phyloP scores from a whole-genome alignment of 1,284 basidiomycete genomes.

The Marasmius fiardii region DNA sequence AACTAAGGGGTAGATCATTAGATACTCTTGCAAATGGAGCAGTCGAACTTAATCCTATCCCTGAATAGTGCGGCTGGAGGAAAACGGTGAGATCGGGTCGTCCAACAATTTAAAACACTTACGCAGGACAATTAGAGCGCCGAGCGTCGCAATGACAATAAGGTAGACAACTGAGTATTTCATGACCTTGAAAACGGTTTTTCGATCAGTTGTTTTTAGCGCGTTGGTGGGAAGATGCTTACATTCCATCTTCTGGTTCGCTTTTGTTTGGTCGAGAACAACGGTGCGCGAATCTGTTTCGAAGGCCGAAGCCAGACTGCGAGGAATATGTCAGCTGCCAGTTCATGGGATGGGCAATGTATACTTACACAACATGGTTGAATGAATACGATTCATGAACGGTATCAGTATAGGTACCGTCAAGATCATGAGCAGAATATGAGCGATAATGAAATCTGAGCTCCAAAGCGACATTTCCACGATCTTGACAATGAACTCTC shows the following conservation, averaged over 20 bases:
- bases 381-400: slow-evolving; percentile 84
- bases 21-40: slow-evolving; percentile 74
- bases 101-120: slow-evolving; percentile 29
- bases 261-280: slow-evolving; percentile 94
- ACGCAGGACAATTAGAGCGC: slow-evolving; percentile 82
- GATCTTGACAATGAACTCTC: slow-evolving; percentile 96
- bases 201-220: slow-evolving; percentile 2
- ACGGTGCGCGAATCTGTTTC: slow-evolving; percentile 91
- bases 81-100: slow-evolving; percentile 9
- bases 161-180: slow-evolving; percentile 87
- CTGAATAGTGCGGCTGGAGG: slow-evolving; percentile 65
- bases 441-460: slow-evolving; percentile 83
- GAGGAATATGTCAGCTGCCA: slow-evolving; percentile 16
- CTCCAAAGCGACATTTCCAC: slow-evolving; percentile 95
- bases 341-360: slow-evolving; percentile 7
- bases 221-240: slow-evolving; percentile 23
- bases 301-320: slow-evolving; percentile 86
- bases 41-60: slow-evolving; percentile 63
- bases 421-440: slow-evolving; percentile 83
- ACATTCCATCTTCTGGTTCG: slow-evolving; percentile 90
- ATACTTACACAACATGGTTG: slow-evolving; percentile 83
- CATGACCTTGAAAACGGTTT: slow-evolving; percentile 44
- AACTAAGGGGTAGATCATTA: slow-evolving; percentile 43
- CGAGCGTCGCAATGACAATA: slow-evolving; percentile 74
- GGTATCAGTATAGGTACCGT: slow-evolving; percentile 85